Evolutionary conservation across 2,329 filamentous ascomycete species (phyloP), one percentile per base, ranked within the genome.

Genomic region (Epichloe sylvatica): DNA sequence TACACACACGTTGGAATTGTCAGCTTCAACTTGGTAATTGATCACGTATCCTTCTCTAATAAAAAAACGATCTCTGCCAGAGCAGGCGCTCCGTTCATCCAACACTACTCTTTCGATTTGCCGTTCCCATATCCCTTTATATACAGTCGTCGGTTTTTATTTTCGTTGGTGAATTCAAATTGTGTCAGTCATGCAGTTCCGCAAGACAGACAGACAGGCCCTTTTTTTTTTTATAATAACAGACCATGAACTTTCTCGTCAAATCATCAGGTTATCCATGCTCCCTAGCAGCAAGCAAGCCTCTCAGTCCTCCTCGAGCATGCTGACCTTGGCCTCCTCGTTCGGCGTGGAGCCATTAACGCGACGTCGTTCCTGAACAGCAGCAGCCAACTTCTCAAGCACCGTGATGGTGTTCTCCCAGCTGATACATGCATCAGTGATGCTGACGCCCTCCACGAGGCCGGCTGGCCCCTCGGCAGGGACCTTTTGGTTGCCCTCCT

Each of bases 391-490:
- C 58, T 91, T 78, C 67, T 95, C 85, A 23, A 97, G 76, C 1
- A 92, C 86, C 1, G 77, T 71, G 40, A 92, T 80, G 1, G 90
- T 96, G 48, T 74, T 76, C 13, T 94, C 86, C 91, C 91, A 96
- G 74, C 86, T 75, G 64, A 98, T 95, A 72, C 91, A 98, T 50
- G 90, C 91, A 67, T 96, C 90, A 1, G 90, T 96, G 69, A 96
- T 96, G 67, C 84, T 91, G 61, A 96, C 85, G 57, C 90, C 90
- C 70, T 86, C 88, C 74, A 89, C 86, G 47, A 96, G 75, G 7
- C 69, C 85, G 1, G 80, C 66, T 7, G 85, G 84, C 8, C 90
- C 91, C 67, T 94, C 87, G 1, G 81, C 67, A 1, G 89, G 88
- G 1, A 94, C 86, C 73, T 95, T 64, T 64, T 89, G 84, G 74